Base-by-base conservation (phyloP, 495 filamentous ascomycete species). In the Lophium mytilinum region DNA sequence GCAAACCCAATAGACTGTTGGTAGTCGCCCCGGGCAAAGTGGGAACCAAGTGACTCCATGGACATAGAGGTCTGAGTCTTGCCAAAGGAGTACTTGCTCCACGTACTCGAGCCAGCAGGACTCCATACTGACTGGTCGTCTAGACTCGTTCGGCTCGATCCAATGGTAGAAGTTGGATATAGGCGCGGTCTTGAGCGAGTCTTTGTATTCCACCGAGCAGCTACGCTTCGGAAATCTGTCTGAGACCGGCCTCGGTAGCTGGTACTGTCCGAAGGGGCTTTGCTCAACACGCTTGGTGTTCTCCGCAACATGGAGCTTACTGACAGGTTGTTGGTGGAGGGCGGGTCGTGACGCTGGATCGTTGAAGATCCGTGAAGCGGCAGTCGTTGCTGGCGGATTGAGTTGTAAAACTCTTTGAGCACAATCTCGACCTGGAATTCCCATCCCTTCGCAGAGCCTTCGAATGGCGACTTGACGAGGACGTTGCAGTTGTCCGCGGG, bases 1-100 rank as follows among this genome's bases (percentile, higher is more conserved):
- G 94, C 93, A 67, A 99, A 99, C 0, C 93, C 93, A 65, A 99
- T 95, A 0, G 90, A 94, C 66, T 95, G 90, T 64, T 95, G 89
- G 65, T 91, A 96, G 64, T 94, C 93, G 21, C 83, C 84, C 30
- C 83, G 83, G 2, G 83, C 84, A 70, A 83, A 88, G n/a, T 81
- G 78, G 1, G 87, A 91, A 15, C 83, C 82, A 61, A 95, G 80
- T 0, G 89, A 94, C 69, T 93, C 89, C 60, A 94, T 86, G 11
- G 92, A 96, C 73, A 90, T 87, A 2, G 90, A 88, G 6, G 91
- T 91, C 53, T 91, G 84, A 4, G 88, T 91, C 65, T 91, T 90
- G 41, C 90, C 88, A 55, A 94, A 75, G 1, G 89, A 95, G 58
- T 93, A 88, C 66, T 88, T 94, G 74, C 93, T 97, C 94, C 93